A percentile compares a stretch with the other conserved stretches of the same genome.
These are phyloP conservation scores for Phialophora tarda DNA, from an alignment of 2,329 filamentous ascomycete species.

Conservation along the genomic window DNA sequence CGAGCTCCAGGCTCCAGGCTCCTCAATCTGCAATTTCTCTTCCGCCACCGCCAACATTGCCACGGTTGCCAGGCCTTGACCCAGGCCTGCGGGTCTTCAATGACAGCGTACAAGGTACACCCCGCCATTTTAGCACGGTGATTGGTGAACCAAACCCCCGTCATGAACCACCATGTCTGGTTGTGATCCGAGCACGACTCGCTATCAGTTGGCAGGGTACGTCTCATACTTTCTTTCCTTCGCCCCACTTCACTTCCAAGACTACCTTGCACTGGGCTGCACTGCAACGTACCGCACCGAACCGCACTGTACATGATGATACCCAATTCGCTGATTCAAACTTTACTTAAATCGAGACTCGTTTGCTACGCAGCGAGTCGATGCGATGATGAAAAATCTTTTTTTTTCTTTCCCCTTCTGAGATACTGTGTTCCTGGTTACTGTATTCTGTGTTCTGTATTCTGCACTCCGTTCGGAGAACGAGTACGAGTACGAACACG, in stretches of 20 bases:
- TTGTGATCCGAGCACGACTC: not conserved
- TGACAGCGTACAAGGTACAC: not conserved
- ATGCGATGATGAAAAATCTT: slow-evolving; percentile 17
- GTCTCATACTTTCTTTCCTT: not conserved
- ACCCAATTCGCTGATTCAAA: slow-evolving; percentile 21
- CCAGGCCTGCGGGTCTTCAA: not conserved
- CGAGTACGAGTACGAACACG: not conserved
- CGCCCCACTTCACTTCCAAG: not conserved
- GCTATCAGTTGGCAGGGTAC: not conserved
- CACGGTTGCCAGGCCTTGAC: not conserved
- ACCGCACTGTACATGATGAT: slow-evolving; percentile 19
- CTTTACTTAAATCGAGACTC: slow-evolving; percentile 21
- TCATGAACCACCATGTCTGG: too few relatives aligned
- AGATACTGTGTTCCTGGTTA: not conserved
- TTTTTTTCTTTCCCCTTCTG: slow-evolving; percentile 28
- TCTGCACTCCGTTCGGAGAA: not conserved
- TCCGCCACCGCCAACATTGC: too few relatives aligned
- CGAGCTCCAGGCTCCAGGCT: not conserved
- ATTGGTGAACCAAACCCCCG: not conserved
- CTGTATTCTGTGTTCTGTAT: not conserved
- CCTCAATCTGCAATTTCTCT: not conserved
- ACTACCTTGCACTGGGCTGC: not conserved
- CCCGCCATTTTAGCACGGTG: not conserved
- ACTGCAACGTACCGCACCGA: not conserved
- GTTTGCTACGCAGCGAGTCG: slow-evolving; percentile 1